Evolutionary conservation across 768 basidiomycete species (phyloP).

Genomic region (Epithele typhae): DNA sequence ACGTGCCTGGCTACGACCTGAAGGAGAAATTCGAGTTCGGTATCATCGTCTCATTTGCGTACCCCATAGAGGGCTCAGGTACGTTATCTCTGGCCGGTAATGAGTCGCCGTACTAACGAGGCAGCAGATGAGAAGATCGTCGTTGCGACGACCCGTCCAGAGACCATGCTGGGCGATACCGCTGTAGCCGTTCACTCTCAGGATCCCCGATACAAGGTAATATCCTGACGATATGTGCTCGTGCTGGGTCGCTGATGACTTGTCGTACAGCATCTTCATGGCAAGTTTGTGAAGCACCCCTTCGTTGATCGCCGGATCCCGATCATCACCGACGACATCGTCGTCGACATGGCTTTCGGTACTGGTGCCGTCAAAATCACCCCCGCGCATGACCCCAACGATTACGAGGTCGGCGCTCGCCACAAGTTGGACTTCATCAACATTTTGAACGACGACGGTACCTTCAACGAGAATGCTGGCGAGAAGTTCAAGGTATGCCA

Average conservation of each 20-base stretch:
- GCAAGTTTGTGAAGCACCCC: conserved; percentile 87
- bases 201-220: conserved; percentile 80
- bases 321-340: conserved; percentile 80
- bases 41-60: conserved; percentile 94
- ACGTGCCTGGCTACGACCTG: conserved; percentile 90
- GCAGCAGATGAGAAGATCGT: conserved; percentile 81
- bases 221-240: too few relatives aligned
- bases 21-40: conserved; percentile 98
- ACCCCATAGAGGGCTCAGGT: conserved; percentile 85
- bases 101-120: too few relatives aligned
- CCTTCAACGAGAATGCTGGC: conserved; percentile 88
- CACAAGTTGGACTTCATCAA: conserved; percentile 91
- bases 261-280: conserved; percentile 71
- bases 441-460: conserved; percentile 95
- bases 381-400: conserved; percentile 95
- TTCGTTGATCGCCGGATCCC: conserved; percentile 85
- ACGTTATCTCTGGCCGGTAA: too few relatives aligned
- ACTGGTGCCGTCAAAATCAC: conserved; percentile 99
- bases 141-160: conserved; percentile 95
- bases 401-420: conserved; percentile 89
- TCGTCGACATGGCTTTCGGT: conserved; percentile 91
- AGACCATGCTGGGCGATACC: conserved; percentile 98
- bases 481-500: conserved; percentile 68
- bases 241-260: too few relatives aligned
- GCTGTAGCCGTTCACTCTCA: conserved; percentile 96